These are phyloP conservation scores for Marasmius fiardii DNA, from an alignment of 1,284 basidiomycete species.

Conservation along the genomic window DNA sequence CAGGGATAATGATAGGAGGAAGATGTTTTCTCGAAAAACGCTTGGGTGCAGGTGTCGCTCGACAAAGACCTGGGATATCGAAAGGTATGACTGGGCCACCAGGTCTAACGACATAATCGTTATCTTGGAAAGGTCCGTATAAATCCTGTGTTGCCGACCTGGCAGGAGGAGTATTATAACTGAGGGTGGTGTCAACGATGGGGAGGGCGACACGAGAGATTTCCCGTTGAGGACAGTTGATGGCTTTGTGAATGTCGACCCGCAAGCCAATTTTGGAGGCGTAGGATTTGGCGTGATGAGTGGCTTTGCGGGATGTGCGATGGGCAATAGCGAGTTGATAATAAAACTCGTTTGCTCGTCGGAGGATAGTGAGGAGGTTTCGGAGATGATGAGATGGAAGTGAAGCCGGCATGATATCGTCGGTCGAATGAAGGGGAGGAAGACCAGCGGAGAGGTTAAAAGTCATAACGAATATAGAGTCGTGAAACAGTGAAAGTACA, in stretches of 20 bases:
- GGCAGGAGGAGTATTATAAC: slow-evolving; percentile 10
- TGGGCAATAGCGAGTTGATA: slow-evolving; percentile 30
- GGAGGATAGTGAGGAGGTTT: slow-evolving; percentile 37
- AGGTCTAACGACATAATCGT: neutral
- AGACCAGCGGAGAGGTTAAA: slow-evolving; percentile 13
- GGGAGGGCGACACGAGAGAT: slow-evolving; percentile 41
- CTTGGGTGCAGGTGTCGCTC: neutral
- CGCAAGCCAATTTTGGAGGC: slow-evolving; percentile 38
- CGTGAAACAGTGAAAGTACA: slow-evolving; percentile 1
- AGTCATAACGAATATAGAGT: neutral
- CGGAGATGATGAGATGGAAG: slow-evolving; percentile 25
- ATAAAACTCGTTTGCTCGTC: slow-evolving; percentile 38
- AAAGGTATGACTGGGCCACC: neutral
- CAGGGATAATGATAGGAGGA: slow-evolving; percentile 17
- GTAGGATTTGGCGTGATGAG: slow-evolving; percentile 40
- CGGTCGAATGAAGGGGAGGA: slow-evolving; percentile 14
- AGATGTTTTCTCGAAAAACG: neutral
- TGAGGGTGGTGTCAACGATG: slow-evolving; percentile 32
- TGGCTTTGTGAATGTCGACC: slow-evolving; percentile 40
- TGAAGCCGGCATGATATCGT: slow-evolving; percentile 16
- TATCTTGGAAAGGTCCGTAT: neutral
- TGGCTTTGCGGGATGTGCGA: slow-evolving; percentile 30
- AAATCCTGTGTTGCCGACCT: slow-evolving; percentile 11
- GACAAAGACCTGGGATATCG: neutral
- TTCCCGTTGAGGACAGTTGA: slow-evolving; percentile 29